Percentiles rank a stretch among this genome's conserved stretches.
Evolutionary conservation across 257 asterid species (phyloP).

Genomic region (Plantago ovata): DNA sequence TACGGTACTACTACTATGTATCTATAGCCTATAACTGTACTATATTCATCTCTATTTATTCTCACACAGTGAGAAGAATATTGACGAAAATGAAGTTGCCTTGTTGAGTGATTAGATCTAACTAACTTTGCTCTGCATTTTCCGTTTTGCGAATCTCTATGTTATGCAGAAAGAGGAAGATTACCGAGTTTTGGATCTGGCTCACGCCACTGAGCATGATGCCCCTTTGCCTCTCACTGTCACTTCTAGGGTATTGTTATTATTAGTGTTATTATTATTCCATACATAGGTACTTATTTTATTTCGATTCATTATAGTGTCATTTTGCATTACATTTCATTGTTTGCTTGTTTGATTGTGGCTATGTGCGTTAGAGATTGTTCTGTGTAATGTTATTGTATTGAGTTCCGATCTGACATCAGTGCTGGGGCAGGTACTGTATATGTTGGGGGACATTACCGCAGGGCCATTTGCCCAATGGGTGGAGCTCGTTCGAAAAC

Average conservation of each 20-base stretch:
- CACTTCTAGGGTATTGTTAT: conserved; percentile 88
- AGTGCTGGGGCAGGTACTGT: conserved; percentile 85
- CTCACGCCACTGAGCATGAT: conserved; percentile 57
- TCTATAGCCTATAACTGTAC: background rate
- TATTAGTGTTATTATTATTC: too few species aligned
- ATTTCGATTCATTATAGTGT: background rate
- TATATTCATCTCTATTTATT: background rate
- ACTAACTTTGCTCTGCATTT: background rate
- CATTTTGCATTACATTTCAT: background rate
- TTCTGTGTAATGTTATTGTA: too few species aligned
- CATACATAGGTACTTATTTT: too few species aligned
- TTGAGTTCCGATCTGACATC: too few species aligned
- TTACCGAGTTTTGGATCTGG: conserved; percentile 69
- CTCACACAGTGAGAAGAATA: too few species aligned
- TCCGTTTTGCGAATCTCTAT: conserved; percentile 6
- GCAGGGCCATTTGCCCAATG: conserved; percentile 96
- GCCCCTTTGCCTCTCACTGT: conserved; percentile 90
- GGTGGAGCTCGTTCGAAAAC: conserved; percentile 96
- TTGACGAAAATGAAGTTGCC: too few species aligned
- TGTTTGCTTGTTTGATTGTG: too few species aligned
- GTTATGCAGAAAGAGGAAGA: conserved; percentile 84
- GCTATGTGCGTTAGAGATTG: background rate
- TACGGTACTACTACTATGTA: too few species aligned
- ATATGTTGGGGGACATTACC: conserved; percentile 59
- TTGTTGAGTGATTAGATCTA: too few species aligned